phyloP scores from a whole-genome alignment of 257 asterid species.

The Cynanchum wilfordii region DNA sequence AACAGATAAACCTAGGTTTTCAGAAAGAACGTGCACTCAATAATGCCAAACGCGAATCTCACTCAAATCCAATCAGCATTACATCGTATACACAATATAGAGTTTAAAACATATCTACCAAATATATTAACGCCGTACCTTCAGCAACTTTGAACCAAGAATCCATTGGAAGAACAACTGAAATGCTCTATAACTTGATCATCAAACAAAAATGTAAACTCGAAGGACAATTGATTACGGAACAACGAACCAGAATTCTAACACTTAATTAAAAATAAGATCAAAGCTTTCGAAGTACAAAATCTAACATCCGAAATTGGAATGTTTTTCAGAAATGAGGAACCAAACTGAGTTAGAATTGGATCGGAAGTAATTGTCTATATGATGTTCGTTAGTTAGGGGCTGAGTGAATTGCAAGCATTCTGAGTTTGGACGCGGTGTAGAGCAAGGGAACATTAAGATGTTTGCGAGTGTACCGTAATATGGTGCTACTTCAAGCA shows the following conservation, averaged over 20 bases:
- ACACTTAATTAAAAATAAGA: not conserved
- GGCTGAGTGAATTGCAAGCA: conserved; percentile 13
- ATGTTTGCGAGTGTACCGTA: not conserved
- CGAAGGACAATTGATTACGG: not conserved
- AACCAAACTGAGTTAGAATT: not conserved
- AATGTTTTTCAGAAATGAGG: not conserved
- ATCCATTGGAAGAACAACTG: conserved; percentile 27
- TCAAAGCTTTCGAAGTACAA: not conserved
- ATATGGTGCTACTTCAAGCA: not conserved
- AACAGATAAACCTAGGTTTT: not conserved
- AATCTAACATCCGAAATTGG: not conserved
- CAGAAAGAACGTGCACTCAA: not conserved
- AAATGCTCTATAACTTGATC: conserved; percentile 18
- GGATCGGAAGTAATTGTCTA: conserved; percentile 19
- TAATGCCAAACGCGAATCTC: not conserved
- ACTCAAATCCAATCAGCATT: not conserved
- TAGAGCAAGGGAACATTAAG: not conserved
- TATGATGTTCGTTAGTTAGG: conserved; percentile 11
- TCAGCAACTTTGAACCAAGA: conserved; percentile 98
- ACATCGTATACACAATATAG: not conserved
- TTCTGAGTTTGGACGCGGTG: conserved; percentile 3
- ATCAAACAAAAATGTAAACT: conserved; percentile 7
- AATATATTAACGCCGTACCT: conserved; percentile 39
- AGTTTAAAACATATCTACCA: not conserved
- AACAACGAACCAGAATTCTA: too few species aligned